Evolutionary conservation across 2,329 filamentous ascomycete species (phyloP).

Genomic region (Botrytis fabae): DNA sequence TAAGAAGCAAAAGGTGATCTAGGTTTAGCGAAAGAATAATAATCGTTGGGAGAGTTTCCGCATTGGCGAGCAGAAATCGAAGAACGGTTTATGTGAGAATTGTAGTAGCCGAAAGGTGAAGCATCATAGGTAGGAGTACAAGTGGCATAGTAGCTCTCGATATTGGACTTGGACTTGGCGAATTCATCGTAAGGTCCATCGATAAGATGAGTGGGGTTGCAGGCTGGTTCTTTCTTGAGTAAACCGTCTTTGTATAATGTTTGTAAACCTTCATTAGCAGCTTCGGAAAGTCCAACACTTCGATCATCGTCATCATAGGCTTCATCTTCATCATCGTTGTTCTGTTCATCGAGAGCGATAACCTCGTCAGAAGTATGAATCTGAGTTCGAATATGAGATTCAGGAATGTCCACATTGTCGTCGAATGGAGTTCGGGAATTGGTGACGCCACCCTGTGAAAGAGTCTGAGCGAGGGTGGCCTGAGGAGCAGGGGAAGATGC

Average conservation of each 20-base stretch:
- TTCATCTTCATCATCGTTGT: slow-evolving; percentile 10
- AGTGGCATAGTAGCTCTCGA: background rate
- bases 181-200: background rate
- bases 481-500: background rate
- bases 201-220: background rate
- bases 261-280: slow-evolving; percentile 31
- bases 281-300: slow-evolving; percentile 36
- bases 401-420: slow-evolving; percentile 4
- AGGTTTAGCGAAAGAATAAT: background rate
- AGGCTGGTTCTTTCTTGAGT: slow-evolving; percentile 9
- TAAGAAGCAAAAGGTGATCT: background rate
- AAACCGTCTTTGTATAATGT: slow-evolving; percentile 31
- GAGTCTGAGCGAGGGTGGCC: background rate
- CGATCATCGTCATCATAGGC: slow-evolving; percentile 24
- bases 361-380: slow-evolving; percentile 10
- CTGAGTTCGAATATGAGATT: slow-evolving; percentile 19
- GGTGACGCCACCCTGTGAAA: background rate
- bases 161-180: background rate
- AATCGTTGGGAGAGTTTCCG: background rate
- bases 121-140: background rate
- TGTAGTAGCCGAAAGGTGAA: background rate
- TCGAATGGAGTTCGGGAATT: background rate
- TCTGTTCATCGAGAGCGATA: background rate
- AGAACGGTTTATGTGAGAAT: background rate
- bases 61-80: background rate